These are phyloP conservation scores for Cyclocybe aegerita DNA, from an alignment of 768 basidiomycete genomes.

Conservation along the genomic window DNA sequence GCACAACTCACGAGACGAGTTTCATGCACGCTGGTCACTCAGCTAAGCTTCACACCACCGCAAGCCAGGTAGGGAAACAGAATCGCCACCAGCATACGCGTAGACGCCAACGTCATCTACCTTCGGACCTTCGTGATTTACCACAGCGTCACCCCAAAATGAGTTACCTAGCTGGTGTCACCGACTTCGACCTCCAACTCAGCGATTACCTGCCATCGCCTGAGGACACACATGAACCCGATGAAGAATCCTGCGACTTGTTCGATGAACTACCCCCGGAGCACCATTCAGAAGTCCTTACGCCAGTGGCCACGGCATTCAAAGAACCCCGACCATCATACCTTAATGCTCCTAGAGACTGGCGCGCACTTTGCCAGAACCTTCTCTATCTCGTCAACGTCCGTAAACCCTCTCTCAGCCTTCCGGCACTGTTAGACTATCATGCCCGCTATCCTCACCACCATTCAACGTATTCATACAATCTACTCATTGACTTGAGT, in stretches of 20 bases:
- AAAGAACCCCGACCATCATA: background rate
- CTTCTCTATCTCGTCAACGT: conserved; percentile 36
- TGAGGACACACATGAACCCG: background rate
- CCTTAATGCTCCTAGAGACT: conserved; percentile 26
- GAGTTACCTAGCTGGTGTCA: background rate
- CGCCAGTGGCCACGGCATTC: background rate
- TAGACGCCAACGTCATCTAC: no score
- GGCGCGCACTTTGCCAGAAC: conserved; percentile 39
- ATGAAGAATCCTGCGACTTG: background rate
- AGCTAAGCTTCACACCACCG: no score
- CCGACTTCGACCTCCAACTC: background rate
- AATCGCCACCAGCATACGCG: no score
- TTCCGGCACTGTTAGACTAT: conserved; percentile 46
- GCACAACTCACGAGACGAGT: no score
- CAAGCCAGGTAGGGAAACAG: no score
- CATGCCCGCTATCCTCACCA: conserved; percentile 38
- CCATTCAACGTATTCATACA: conserved; percentile 45
- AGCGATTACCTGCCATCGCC: background rate
- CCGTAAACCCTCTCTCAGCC: conserved; percentile 26
- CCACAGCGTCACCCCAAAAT: background rate
- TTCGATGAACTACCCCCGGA: conserved; percentile 4
- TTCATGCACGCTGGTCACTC: no score
- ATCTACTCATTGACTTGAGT: conserved; percentile 44
- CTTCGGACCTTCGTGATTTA: no score
- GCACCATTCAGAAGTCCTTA: background rate